phyloP scores from a whole-genome alignment of 345 rosid genomes.

The Eucalyptus regnans region DNA sequence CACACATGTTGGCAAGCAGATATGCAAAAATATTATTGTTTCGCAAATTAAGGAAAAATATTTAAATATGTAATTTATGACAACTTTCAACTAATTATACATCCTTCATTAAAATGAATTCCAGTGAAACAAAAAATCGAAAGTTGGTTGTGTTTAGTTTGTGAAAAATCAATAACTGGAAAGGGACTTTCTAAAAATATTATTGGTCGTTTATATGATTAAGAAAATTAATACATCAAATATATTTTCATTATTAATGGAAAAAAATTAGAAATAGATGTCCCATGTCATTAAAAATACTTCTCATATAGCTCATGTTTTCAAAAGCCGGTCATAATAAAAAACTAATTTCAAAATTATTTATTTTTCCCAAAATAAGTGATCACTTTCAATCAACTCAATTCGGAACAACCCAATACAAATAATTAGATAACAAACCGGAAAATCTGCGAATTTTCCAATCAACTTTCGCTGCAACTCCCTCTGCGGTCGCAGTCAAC shows the following conservation, averaged over 20 bases:
- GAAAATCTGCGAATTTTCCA: neutral
- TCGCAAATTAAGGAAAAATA: neutral
- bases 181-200: neutral
- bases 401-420: neutral
- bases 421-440: neutral
- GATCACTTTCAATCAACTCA: neutral
- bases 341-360: neutral
- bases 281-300: neutral
- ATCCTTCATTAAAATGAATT: neutral
- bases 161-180: neutral
- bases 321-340: neutral
- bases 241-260: neutral
- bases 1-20: fast-evolving
- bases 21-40: neutral
- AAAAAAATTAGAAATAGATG: neutral
- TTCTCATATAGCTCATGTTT: neutral
- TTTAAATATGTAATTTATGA: fast-evolving
- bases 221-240: neutral
- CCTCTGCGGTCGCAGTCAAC: neutral
- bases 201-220: neutral
- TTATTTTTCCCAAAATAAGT: neutral
- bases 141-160: neutral
- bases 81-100: fast-evolving
- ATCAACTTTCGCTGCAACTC: neutral
- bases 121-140: fast-evolving